A percentile compares a stretch with the other conserved stretches of the same genome.
Conservation (phyloP, 805 yeast species). For the Candida chauliodis region DNA sequence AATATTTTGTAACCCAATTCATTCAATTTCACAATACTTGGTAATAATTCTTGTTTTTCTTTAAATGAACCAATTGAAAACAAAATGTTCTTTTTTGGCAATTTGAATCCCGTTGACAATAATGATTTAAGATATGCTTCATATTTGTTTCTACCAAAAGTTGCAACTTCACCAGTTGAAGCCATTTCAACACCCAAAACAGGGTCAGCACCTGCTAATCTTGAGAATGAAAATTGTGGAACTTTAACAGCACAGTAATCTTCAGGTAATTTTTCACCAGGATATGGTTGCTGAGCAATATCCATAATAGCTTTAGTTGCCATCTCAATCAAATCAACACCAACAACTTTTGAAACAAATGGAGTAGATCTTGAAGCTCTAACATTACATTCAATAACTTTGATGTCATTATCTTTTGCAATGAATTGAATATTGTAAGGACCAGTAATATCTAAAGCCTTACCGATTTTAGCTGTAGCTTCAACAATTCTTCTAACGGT, state of each 20-base stretch:
- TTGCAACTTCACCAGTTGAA: constrained; percentile 97
- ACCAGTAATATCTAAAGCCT: constrained; percentile 93
- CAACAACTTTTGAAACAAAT: constrained; percentile 94
- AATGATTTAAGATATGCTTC: constrained; percentile 96
- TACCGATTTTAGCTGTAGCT: constrained; percentile 94
- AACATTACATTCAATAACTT: constrained; percentile 97
- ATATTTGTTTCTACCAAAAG: constrained; percentile 92
- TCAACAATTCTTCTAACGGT: constrained; percentile 87
- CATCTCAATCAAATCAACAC: constrained; percentile 93
- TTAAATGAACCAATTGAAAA: constrained; percentile 94
- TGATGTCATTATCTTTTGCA: constrained; percentile 91
- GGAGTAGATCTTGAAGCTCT: constrained; percentile 99
- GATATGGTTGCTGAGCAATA: constrained; percentile 83
- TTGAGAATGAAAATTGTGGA: constrained; percentile 96
- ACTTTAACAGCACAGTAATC: constrained; percentile 85
- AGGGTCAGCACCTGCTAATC: constrained; percentile 99
- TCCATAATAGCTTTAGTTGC: constrained; percentile 96
- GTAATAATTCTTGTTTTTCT: constrained; percentile 91
- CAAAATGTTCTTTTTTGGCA: constrained; percentile 92
- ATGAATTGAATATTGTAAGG: constrained; percentile 97
- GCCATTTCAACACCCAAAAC: constrained; percentile 99
- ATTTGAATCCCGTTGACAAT: constrained; percentile 89
- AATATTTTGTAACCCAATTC: constrained; percentile 86
- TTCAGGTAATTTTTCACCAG: constrained; percentile 81
- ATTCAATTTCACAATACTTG: constrained; percentile 75